phyloP scores from a whole-genome alignment of 164 flowering plant genomes.

The Tetrastigma voinierianum region DNA sequence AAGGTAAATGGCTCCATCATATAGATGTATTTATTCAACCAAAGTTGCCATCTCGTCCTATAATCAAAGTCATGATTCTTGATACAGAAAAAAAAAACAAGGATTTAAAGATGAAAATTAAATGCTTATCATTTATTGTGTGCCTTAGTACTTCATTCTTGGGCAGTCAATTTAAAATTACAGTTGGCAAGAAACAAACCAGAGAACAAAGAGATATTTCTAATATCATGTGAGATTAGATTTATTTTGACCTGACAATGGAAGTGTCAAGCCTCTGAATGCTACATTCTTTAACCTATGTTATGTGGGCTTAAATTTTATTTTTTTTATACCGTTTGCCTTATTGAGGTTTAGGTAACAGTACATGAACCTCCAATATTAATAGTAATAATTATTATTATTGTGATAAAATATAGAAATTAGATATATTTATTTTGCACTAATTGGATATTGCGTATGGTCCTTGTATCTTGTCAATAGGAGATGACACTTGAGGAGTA shows the following conservation, averaged over 20 bases:
- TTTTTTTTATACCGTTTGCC: too few species aligned
- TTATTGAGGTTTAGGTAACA: not conserved
- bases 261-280: too few species aligned
- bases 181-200: not conserved
- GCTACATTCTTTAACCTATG: too few species aligned
- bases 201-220: not conserved
- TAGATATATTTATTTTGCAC: not conserved
- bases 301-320: too few species aligned
- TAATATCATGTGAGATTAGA: not conserved
- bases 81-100: too few species aligned
- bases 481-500: slow-evolving; percentile 85
- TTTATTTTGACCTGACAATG: not conserved
- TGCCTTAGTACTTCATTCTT: not conserved
- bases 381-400: too few species aligned
- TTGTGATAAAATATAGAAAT: too few species aligned
- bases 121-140: not conserved
- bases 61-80: too few species aligned
- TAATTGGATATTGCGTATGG: not conserved
- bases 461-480: slow-evolving; percentile 23
- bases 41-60: too few species aligned
- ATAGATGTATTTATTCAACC: not conserved
- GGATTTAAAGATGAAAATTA: too few species aligned
- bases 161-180: not conserved
- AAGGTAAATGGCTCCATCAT: slow-evolving; percentile 38
- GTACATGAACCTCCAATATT: too few species aligned